Percentiles rank a stretch among this genome's conserved stretches.
Conservation (phyloP, 768 basidiomycete genomes). For the Dioszegia crocea region DNA sequence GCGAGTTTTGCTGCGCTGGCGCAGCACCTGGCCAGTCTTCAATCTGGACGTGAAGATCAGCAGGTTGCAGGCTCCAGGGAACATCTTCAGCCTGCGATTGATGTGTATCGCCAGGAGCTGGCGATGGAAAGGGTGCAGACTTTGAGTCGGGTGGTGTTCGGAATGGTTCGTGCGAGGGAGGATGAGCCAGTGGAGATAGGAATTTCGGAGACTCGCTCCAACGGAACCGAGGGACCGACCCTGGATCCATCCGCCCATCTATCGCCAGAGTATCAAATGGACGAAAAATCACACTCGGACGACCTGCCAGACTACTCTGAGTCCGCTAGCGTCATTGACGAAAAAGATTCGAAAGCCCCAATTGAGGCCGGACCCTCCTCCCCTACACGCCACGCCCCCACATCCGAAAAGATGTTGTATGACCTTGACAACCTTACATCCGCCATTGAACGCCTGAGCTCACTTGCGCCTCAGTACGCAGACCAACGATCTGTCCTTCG, state of each 20-base stretch:
- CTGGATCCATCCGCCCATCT: not conserved
- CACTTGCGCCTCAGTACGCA: constrained; percentile 78
- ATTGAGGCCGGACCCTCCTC: not conserved
- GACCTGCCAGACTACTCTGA: constrained; percentile 5
- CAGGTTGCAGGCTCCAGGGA: not conserved
- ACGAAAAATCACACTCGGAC: not conserved
- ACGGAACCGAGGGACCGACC: no score
- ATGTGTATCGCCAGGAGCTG: constrained; percentile 22
- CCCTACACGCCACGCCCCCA: not conserved
- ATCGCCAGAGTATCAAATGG: not conserved
- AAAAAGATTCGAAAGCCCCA: not conserved
- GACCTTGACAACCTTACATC: constrained; percentile 80
- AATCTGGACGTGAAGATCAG: not conserved
- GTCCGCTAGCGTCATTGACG: not conserved
- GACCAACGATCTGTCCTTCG: constrained; percentile 83
- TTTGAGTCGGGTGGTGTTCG: constrained; percentile 13
- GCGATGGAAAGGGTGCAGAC: constrained; percentile 26
- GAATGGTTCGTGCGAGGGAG: not conserved
- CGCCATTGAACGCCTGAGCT: constrained; percentile 85
- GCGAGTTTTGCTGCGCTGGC: constrained; percentile 1
- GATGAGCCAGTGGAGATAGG: not conserved
- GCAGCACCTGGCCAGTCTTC: not conserved
- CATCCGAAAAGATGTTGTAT: constrained; percentile 66
- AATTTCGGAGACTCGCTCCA: not conserved
- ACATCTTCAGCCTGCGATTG: constrained; percentile 22